Conservation (phyloP, 139 green algal species). For the Chara braunii region DNA sequence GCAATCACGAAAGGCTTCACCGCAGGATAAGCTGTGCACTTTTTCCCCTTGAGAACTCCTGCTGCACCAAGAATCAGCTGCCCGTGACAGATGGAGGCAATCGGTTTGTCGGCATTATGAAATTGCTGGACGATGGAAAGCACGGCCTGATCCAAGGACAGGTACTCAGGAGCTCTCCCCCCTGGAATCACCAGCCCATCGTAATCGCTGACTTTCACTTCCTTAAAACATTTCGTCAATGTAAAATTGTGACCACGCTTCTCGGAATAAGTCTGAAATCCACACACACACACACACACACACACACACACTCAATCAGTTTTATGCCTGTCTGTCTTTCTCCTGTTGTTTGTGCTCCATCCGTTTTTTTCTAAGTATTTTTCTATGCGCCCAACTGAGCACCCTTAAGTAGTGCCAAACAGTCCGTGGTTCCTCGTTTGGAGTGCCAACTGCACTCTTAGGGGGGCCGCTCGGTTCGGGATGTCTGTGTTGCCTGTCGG, state of each 20-base stretch:
- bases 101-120: constrained; percentile 2
- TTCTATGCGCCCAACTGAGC: too few species aligned
- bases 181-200: constrained; percentile 36
- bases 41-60: constrained; percentile 33
- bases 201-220: constrained; percentile 23
- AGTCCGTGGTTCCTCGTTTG: too few species aligned
- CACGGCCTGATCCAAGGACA: constrained; percentile 17
- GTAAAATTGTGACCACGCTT: constrained; percentile 37
- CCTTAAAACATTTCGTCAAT: constrained; percentile 12
- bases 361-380: too few species aligned
- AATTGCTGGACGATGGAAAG: constrained; percentile 16
- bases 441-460: too few species aligned
- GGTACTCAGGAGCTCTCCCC: constrained; percentile 35
- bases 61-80: constrained; percentile 37
- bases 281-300: too few species aligned
- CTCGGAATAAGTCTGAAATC: constrained; percentile 35
- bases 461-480: too few species aligned
- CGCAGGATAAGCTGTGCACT: constrained; percentile 32
- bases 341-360: too few species aligned
- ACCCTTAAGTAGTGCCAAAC: too few species aligned
- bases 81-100: constrained; percentile 38
- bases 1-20: constrained; percentile 5
- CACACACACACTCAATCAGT: too few species aligned
- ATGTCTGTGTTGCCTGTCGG: too few species aligned
- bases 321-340: too few species aligned